phyloP scores from a whole-genome alignment of 2,329 filamentous ascomycete species.

The Aureobasidium sp. region DNA sequence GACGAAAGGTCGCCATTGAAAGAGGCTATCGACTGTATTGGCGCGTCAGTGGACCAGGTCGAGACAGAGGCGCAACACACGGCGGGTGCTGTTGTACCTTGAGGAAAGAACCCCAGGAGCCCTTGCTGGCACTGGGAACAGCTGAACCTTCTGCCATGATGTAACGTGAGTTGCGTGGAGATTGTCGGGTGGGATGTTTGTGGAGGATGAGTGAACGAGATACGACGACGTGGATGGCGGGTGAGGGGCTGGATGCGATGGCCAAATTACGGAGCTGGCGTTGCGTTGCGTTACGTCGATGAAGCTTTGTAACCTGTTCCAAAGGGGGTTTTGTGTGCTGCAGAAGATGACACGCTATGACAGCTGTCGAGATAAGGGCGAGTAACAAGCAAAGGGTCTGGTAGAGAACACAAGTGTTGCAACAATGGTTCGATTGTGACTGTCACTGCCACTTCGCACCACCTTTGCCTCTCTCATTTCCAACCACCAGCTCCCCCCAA shows the following conservation, averaged over 20 bases:
- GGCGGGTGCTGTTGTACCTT: slow-evolving; percentile 29
- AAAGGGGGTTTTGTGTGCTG: neutral
- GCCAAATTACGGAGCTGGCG: neutral
- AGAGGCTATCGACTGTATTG: slow-evolving; percentile 40
- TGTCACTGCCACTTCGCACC: neutral
- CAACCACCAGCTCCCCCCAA: neutral
- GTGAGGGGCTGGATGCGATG: slow-evolving; percentile 10
- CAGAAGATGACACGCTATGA: neutral
- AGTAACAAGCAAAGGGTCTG: neutral
- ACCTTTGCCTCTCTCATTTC: neutral
- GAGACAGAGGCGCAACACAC: neutral
- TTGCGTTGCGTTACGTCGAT: neutral
- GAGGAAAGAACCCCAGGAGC: slow-evolving; percentile 42
- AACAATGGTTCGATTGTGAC: neutral
- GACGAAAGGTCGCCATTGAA: slow-evolving; percentile 49
- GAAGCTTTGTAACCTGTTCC: neutral
- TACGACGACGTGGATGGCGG: neutral
- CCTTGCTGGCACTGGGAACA: slow-evolving; percentile 37
- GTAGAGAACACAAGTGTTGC: neutral
- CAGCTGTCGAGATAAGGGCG: neutral
- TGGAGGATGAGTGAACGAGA: neutral
- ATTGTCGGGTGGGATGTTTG: neutral
- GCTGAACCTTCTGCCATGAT: slow-evolving; percentile 34
- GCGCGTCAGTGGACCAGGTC: neutral
- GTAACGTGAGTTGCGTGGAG: neutral